Conservation (phyloP, 1,284 basidiomycete genomes). For the Tilletia horrida region DNA sequence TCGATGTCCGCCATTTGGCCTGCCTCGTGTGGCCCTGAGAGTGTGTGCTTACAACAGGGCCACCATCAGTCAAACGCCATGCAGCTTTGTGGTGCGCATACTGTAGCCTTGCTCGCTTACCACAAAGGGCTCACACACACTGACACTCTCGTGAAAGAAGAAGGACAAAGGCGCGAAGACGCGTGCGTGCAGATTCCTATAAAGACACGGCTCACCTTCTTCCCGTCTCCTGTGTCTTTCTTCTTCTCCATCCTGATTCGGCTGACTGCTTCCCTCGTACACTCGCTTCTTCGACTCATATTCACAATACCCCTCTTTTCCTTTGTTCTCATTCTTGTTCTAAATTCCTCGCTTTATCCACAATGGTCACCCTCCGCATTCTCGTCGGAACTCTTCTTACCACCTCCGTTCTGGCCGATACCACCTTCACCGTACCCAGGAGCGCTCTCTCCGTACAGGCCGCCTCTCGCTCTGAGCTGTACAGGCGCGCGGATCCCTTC, state of each 20-base stretch:
- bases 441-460: not conserved
- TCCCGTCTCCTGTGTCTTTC: not conserved
- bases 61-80: no score
- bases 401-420: not conserved
- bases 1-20: not conserved
- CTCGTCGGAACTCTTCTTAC: not conserved
- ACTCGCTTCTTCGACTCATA: no score
- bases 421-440: not conserved
- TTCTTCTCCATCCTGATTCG: not conserved
- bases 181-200: no score
- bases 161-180: no score
- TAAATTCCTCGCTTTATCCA: no score
- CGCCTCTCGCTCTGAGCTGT: not conserved
- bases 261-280: not conserved
- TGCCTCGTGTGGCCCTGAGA: not conserved
- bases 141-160: no score
- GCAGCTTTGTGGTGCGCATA: no score
- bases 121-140: no score
- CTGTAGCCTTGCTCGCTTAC: no score
- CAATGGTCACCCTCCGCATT: not conserved
- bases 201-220: not conserved
- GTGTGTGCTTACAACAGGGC: no score
- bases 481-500: slow-evolving; percentile 7
- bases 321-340: not conserved
- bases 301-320: not conserved